phyloP scores from a whole-genome alignment of 1,284 basidiomycete genomes.

The Cryptococcus sp. region DNA sequence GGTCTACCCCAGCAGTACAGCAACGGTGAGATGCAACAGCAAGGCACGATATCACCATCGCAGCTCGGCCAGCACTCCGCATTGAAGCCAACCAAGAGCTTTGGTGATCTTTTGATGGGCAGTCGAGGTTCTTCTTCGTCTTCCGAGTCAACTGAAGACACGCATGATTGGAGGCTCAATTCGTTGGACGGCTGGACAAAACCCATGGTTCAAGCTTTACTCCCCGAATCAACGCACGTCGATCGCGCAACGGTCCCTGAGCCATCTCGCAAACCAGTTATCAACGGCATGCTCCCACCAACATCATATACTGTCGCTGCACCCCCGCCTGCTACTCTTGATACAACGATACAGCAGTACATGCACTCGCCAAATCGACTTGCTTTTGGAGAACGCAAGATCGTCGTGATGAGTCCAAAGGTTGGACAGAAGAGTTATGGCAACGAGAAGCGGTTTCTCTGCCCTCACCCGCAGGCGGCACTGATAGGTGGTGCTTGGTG shows the following conservation, averaged over 20 bases:
- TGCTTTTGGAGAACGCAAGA: conserved; percentile 85
- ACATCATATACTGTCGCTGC: neutral
- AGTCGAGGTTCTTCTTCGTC: conserved; percentile 42
- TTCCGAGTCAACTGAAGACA: conserved; percentile 37
- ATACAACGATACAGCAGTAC: conserved; percentile 57
- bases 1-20: neutral
- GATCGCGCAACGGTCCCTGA: conserved; percentile 4
- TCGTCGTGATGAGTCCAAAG: conserved; percentile 94
- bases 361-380: conserved; percentile 80
- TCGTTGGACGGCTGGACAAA: conserved; percentile 31
- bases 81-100: conserved; percentile 39
- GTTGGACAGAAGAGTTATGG: conserved; percentile 97
- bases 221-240: neutral
- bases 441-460: conserved; percentile 93
- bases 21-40: conserved; percentile 14
- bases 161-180: conserved; percentile 30
- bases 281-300: neutral
- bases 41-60: conserved; percentile 43
- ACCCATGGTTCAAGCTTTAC: conserved; percentile 25
- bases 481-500: conserved; percentile 96
- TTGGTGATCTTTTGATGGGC: conserved; percentile 39
- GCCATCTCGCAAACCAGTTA: neutral
- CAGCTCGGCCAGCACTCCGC: conserved; percentile 32
- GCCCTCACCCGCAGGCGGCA: conserved; percentile 91
- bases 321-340: conserved; percentile 10